Conservation (phyloP, 2,329 filamentous ascomycete genomes). For the Boeremia exigua region DNA sequence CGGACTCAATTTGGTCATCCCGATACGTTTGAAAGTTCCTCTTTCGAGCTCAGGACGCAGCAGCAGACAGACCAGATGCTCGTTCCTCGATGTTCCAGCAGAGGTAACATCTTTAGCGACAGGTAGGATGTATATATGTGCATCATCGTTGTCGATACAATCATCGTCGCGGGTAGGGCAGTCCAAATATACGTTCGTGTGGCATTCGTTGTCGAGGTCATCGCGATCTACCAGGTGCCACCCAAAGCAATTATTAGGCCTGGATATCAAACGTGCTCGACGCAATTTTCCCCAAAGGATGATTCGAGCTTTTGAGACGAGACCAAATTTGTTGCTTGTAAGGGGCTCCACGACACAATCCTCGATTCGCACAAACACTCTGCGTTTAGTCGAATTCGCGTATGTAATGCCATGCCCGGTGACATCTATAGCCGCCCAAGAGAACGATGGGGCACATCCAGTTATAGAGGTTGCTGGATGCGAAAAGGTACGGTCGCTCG, state of each 20-base stretch:
- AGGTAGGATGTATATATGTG: slow-evolving; percentile 7
- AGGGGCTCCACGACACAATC: background rate
- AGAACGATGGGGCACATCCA: slow-evolving; percentile 26
- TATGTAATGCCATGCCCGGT: slow-evolving; percentile 22
- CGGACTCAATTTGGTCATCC: background rate
- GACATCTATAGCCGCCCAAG: slow-evolving; percentile 26
- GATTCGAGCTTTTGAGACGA: background rate
- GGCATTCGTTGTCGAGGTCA: slow-evolving; percentile 2
- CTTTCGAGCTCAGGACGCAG: background rate
- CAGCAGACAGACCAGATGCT: background rate
- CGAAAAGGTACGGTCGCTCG: background rate
- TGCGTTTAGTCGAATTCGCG: background rate
- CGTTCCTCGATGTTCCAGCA: background rate
- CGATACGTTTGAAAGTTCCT: background rate
- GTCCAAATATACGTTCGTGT: slow-evolving; percentile 19
- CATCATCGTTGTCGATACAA: slow-evolving; percentile 7
- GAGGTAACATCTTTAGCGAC: background rate
- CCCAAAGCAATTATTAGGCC: background rate
- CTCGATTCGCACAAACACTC: background rate
- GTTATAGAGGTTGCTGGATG: background rate
- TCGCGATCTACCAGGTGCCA: slow-evolving; percentile 5
- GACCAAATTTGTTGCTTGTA: background rate
- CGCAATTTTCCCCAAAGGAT: background rate
- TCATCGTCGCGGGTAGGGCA: slow-evolving; percentile 11
- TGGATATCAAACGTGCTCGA: background rate